Evolutionary conservation across 306 rosid species (phyloP), one percentile per base, ranked within the genome.

Genomic region (Echinosophora koreensis): DNA sequence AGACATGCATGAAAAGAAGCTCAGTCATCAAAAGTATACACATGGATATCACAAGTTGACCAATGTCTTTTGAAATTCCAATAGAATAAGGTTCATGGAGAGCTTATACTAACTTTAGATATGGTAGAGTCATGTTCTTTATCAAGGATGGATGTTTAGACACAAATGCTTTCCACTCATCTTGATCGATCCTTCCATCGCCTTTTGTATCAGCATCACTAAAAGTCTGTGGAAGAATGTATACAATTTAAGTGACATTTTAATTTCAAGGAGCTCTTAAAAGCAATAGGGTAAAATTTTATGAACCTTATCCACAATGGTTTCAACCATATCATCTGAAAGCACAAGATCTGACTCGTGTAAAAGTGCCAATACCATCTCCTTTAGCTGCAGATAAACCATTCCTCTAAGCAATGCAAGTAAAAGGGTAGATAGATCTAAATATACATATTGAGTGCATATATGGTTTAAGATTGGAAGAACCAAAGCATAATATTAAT

Each of bases 131-230:
- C 97, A 95, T 90, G 71, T 95, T 95, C 87, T 89, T 95, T 15
- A 94, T 76, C 72, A 92, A 60, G 72, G 97, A 87, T 15, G 97
- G 98, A 82, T 92, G 84, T 50, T 88, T 86, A 55, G 61, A 81
- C 14, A 92, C 98, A 87, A 84, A 92, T 27, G 79, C 92, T 83
- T 85, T 95, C 98, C 98, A 95, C 79, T 95, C 98, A 16, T 95
- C 97, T 86, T 71, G 88, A 86, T 95, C 97, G 6, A 95, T 95
- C 69, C 60, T 92, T 70, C 97, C 97, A 81, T 95, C 98, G 2
- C 91, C 91, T 9, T 90, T 88, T 76, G 78, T 5, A 78, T 92
- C 98, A 41, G 93, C 98, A 18, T 92, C 98, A 3, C 37, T 67
- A 50, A 90, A 95, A 12, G 98, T 89, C 97, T 92, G 84, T 9